These are phyloP conservation scores for Aspergillus nidulans DNA, from an alignment of 495 filamentous ascomycete genomes.

Conservation along the genomic window DNA sequence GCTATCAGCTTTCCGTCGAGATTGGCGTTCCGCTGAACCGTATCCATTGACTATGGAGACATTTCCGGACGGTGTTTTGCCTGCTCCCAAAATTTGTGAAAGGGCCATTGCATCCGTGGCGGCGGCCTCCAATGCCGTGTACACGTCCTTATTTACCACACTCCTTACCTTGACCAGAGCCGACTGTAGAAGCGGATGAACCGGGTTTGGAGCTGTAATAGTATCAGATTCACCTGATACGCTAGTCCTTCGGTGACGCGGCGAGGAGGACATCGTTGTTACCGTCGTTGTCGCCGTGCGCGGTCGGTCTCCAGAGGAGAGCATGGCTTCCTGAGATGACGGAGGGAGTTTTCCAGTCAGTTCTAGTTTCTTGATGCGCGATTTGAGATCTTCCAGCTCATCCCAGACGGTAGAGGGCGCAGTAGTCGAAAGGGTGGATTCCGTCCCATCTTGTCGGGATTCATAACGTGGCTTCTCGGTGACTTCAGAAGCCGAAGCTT, in stretches of 20 bases:
- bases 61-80: slow-evolving; percentile 61
- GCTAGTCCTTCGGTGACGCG: slow-evolving; percentile 58
- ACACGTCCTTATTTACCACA: slow-evolving; percentile 65
- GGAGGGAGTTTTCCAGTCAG: slow-evolving; percentile 80
- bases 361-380: slow-evolving; percentile 87
- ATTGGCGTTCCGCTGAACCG: slow-evolving; percentile 66
- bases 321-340: slow-evolving; percentile 73
- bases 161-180: slow-evolving; percentile 73
- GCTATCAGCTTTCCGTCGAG: slow-evolving; percentile 85
- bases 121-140: slow-evolving; percentile 73
- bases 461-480: slow-evolving; percentile 39
- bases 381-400: slow-evolving; percentile 93
- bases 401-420: slow-evolving; percentile 96
- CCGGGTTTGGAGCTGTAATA: slow-evolving; percentile 31
- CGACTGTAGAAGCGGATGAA: slow-evolving; percentile 75
- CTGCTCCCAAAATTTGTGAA: slow-evolving; percentile 66
- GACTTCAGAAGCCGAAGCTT: slow-evolving; percentile 44
- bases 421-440: slow-evolving; percentile 79
- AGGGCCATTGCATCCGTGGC: slow-evolving; percentile 76
- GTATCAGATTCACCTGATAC: slow-evolving; percentile 42
- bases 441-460: slow-evolving; percentile 57
- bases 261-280: slow-evolving; percentile 86
- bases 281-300: slow-evolving; percentile 90
- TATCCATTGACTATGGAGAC: slow-evolving; percentile 50
- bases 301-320: slow-evolving; percentile 74